A percentile compares a stretch with the other conserved stretches of the same genome.
phyloP scores from a whole-genome alignment of 2,329 filamentous ascomycete species.

The Teratosphaeria pseudoeucalypti region DNA sequence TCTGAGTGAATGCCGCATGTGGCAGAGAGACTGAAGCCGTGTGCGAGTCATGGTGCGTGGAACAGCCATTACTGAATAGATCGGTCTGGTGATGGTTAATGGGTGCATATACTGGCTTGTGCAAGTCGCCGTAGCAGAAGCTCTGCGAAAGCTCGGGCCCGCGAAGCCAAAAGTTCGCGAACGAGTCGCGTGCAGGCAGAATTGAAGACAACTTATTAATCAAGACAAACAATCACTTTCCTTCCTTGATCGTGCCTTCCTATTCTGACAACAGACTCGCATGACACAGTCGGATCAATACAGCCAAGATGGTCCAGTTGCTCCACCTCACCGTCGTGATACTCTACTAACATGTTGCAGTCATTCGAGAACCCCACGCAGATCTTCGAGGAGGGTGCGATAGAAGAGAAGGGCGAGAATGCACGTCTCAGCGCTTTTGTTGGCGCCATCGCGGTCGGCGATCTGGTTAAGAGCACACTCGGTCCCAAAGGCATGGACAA shows the following conservation, averaged over 20 bases:
- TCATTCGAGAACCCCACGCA: constrained; percentile 31
- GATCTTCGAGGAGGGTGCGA: constrained; percentile 95
- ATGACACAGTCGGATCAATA: neutral
- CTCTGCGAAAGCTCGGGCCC: neutral
- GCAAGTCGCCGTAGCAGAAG: neutral
- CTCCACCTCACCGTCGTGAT: neutral
- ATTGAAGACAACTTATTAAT: neutral
- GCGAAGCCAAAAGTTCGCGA: neutral
- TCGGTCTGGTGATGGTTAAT: neutral
- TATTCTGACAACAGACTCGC: neutral
- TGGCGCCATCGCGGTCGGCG: constrained; percentile 92
- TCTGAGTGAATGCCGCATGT: neutral
- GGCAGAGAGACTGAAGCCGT: neutral
- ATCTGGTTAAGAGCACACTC: constrained; percentile 92
- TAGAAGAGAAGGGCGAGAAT: constrained; percentile 98
- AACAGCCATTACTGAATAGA: neutral
- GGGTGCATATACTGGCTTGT: neutral
- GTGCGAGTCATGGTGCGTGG: neutral
- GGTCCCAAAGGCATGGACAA: constrained; percentile 98
- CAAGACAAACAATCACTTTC: neutral
- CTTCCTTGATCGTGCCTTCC: neutral
- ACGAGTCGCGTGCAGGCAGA: neutral
- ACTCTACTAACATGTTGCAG: constrained; percentile 1
- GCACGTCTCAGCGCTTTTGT: constrained; percentile 66
- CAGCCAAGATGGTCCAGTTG: neutral